Conservation (phyloP, 257 asterid species). For the Fraxinus excelsior region DNA sequence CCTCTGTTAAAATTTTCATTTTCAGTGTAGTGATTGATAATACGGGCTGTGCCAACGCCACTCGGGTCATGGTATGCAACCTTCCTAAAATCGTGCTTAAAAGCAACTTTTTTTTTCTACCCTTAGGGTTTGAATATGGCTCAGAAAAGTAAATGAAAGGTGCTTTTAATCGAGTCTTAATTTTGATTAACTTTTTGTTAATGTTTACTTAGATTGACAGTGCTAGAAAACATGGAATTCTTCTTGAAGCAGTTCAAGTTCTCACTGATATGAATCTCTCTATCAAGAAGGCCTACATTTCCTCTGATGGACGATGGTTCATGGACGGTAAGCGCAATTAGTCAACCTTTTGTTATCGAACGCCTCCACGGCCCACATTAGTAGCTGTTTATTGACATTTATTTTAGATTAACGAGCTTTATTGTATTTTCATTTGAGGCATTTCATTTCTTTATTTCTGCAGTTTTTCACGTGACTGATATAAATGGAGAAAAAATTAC, state of each 20-base stretch:
- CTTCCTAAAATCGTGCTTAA: conserved; percentile 1
- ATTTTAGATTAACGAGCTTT: not conserved
- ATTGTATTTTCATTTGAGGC: conserved; percentile 13
- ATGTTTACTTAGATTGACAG: conserved; percentile 66
- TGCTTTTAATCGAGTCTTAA: not conserved
- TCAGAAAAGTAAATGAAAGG: no score
- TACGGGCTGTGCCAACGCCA: conserved; percentile 75
- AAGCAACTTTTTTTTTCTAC: no score
- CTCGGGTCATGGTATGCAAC: conserved; percentile 75
- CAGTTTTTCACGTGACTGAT: conserved; percentile 98
- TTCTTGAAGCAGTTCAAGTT: conserved; percentile 89
- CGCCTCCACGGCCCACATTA: not conserved
- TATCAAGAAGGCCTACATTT: conserved; percentile 86
- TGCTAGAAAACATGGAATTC: conserved; percentile 83
- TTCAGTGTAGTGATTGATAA: conserved; percentile 95
- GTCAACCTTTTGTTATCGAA: conserved; percentile 4
- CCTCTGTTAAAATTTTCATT: conserved; percentile 9
- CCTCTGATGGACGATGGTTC: conserved; percentile 97
- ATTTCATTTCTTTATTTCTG: conserved; percentile 34
- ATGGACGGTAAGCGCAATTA: conserved; percentile 75
- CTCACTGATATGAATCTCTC: conserved; percentile 87
- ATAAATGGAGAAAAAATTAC: conserved; percentile 84
- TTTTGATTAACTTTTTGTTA: not conserved
- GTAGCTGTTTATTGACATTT: not conserved
- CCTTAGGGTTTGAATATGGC: no score